Conservation (phyloP, 2,329 filamentous ascomycete species). For the Orbilia oligospora region DNA sequence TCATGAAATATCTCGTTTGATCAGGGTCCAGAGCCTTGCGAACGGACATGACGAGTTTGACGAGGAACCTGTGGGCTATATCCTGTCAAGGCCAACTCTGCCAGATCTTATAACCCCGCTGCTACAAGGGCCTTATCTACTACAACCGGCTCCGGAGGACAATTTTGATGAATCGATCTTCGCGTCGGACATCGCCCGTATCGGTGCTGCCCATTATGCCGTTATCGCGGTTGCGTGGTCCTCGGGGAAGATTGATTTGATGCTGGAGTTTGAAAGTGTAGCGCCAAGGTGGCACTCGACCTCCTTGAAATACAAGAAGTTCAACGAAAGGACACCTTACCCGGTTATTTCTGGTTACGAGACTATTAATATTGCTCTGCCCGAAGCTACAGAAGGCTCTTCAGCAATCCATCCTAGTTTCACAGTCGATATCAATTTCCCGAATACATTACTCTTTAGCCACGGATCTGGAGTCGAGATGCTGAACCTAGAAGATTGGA, state of each 20-base stretch:
- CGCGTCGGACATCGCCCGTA: constrained; percentile 64
- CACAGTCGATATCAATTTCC: constrained; percentile 61
- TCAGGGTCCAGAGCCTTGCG: constrained; percentile 47
- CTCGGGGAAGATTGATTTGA: constrained; percentile 59
- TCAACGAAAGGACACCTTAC: constrained; percentile 53
- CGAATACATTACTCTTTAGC: constrained; percentile 62
- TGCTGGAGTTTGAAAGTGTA: constrained; percentile 63
- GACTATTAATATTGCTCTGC: constrained; percentile 61
- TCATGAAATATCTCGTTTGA: constrained; percentile 52
- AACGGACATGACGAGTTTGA: constrained; percentile 43
- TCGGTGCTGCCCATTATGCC: constrained; percentile 46
- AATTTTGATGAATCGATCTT: constrained; percentile 60
- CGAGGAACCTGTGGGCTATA: constrained; percentile 46
- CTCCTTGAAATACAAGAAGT: constrained; percentile 60
- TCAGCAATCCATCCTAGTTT: constrained; percentile 62
- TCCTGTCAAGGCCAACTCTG: constrained; percentile 39
- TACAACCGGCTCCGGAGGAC: constrained; percentile 64
- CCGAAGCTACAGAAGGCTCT: constrained; percentile 40
- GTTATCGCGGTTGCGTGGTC: constrained; percentile 51
- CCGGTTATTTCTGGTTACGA: constrained; percentile 64
- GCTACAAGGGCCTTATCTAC: constrained; percentile 64
- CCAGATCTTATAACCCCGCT: constrained; percentile 57
- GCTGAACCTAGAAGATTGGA: constrained; percentile 60
- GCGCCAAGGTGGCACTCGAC: constrained; percentile 63
- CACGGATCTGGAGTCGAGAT: constrained; percentile 62